Evolutionary conservation across 2,329 filamentous ascomycete genomes (phyloP).

Genomic region (Akanthomyces muscarius): DNA sequence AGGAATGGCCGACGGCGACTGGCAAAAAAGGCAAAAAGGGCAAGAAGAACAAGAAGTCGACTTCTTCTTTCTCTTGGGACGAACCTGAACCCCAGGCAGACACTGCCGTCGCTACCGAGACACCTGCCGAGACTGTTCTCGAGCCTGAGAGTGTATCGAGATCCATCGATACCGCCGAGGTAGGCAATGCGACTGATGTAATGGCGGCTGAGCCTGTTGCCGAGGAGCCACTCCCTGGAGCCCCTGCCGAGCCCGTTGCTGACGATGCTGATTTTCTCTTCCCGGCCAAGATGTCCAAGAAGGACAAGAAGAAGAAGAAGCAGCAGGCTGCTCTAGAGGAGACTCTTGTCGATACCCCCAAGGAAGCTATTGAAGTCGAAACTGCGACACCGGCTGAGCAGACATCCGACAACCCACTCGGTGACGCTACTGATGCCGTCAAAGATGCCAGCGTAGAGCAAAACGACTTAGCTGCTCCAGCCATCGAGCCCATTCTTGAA

Average conservation of each 20-base stretch:
- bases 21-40: constrained; percentile 27
- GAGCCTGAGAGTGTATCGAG: constrained; percentile 15
- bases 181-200: neutral
- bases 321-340: constrained; percentile 27
- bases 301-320: constrained; percentile 34
- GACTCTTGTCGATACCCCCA: neutral
- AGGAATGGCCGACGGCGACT: constrained; percentile 9
- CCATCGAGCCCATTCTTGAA: neutral
- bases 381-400: neutral
- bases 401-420: constrained; percentile 2
- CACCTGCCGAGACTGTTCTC: neutral
- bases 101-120: neutral
- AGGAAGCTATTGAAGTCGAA: constrained; percentile 19
- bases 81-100: neutral
- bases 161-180: constrained; percentile 17
- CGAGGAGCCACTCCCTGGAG: neutral
- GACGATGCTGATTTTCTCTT: constrained; percentile 13
- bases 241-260: neutral
- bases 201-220: constrained; percentile 14
- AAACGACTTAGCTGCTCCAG: neutral
- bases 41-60: constrained; percentile 27
- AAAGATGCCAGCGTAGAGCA: neutral
- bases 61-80: neutral
- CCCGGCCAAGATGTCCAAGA: constrained; percentile 31
- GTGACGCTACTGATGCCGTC: neutral